These are phyloP conservation scores for Skeletonema costatum DNA, from an alignment of 108 stramenopile species.

Conservation along the genomic window DNA sequence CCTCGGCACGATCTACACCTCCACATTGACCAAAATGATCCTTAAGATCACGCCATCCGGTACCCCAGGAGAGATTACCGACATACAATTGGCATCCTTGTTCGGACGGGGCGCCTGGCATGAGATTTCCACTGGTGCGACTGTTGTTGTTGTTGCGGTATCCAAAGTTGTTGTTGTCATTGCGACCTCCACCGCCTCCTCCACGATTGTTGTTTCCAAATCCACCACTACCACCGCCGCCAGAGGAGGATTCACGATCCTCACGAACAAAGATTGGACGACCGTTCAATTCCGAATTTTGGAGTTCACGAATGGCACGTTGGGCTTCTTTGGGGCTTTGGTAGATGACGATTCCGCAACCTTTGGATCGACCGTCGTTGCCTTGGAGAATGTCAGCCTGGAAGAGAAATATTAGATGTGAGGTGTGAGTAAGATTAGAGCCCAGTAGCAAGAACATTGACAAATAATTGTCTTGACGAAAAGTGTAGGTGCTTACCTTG, in stretches of 20 bases:
- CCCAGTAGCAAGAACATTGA: too few species aligned
- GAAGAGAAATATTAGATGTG: not conserved
- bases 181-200: constrained; percentile 37
- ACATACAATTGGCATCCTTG: constrained; percentile 73
- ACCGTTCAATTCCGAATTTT: constrained; percentile 80
- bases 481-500: constrained; percentile 29
- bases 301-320: constrained; percentile 85
- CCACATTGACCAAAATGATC: constrained; percentile 85
- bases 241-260: constrained; percentile 67
- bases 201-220: constrained; percentile 23
- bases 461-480: not conserved
- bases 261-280: constrained; percentile 88
- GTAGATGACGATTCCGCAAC: constrained; percentile 94
- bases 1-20: constrained; percentile 80
- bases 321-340: constrained; percentile 87
- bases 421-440: constrained; percentile 6
- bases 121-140: constrained; percentile 1
- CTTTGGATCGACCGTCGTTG: constrained; percentile 82
- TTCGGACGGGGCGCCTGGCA: constrained; percentile 23
- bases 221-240: constrained; percentile 55
- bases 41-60: constrained; percentile 86
- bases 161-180: constrained; percentile 21
- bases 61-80: constrained; percentile 82
- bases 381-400: constrained; percentile 86
- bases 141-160: not conserved